A percentile compares a stretch with the other conserved stretches of the same genome.
phyloP scores from a whole-genome alignment of 306 rosid species.

The Myrica gale region DNA sequence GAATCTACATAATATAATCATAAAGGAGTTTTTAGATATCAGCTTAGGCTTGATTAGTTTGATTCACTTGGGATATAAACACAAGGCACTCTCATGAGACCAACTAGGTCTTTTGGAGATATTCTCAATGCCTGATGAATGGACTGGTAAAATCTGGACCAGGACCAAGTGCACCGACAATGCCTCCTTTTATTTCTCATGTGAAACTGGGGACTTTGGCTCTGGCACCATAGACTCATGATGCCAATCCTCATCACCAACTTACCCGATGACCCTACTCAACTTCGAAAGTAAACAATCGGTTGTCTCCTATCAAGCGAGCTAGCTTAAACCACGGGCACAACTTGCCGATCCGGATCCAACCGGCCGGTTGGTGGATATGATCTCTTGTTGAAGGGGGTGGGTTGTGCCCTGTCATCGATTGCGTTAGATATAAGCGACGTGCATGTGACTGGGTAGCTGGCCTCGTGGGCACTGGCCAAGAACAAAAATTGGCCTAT shows the following conservation, averaged over 20 bases:
- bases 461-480: not conserved
- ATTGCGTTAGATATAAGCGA: conserved; percentile 14
- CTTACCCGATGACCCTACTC: conserved; percentile 28
- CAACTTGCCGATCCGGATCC: conserved; percentile 24
- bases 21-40: too few relatives aligned
- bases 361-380: conserved; percentile 39
- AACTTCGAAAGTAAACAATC: conserved; percentile 21
- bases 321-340: conserved; percentile 40
- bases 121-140: conserved; percentile 32
- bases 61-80: too few relatives aligned
- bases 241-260: conserved; percentile 27
- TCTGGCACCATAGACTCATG: not conserved
- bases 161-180: conserved; percentile 17
- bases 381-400: conserved; percentile 27
- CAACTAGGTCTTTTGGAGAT: too few relatives aligned
- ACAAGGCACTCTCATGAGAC: too few relatives aligned
- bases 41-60: too few relatives aligned
- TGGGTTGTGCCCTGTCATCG: conserved; percentile 34
- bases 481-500: not conserved
- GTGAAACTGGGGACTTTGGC: conserved; percentile 25
- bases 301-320: conserved; percentile 32
- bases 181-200: conserved; percentile 22
- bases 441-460: conserved; percentile 16
- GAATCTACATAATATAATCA: too few relatives aligned
- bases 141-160: conserved; percentile 21